phyloP scores from a whole-genome alignment of 2,329 filamentous ascomycete genomes.

The Ustilaginoidea virens region DNA sequence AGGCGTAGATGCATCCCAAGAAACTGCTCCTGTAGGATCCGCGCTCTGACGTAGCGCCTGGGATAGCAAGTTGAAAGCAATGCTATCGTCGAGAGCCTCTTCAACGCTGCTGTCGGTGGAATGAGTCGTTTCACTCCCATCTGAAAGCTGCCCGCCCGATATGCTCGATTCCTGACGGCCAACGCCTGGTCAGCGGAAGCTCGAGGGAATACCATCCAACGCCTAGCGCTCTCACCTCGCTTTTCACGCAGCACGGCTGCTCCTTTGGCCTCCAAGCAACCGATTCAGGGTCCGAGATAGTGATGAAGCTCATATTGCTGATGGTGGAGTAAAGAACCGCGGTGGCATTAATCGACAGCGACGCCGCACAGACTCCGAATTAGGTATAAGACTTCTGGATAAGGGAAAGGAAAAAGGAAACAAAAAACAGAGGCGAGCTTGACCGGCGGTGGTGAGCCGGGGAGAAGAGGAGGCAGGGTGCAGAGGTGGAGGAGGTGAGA shows the following conservation, averaged over 20 bases:
- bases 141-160: not conserved
- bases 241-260: not conserved
- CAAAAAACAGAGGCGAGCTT: no score
- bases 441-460: no score
- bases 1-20: conserved; percentile 5
- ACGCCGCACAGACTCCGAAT: no score
- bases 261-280: conserved; percentile 2
- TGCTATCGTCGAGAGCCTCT: conserved; percentile 1
- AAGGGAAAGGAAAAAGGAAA: no score
- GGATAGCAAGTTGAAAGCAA: conserved; percentile 2
- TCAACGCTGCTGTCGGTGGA: conserved; percentile 3
- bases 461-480: no score
- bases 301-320: conserved; percentile 1
- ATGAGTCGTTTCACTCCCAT: conserved; percentile 1
- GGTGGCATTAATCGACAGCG: no score
- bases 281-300: conserved; percentile 2
- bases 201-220: not conserved
- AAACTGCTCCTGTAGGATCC: conserved; percentile 2
- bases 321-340: not conserved
- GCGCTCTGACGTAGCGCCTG: conserved; percentile 3
- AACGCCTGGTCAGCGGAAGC: not conserved
- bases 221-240: conserved; percentile 3
- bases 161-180: conserved; percentile 1
- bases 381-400: no score
- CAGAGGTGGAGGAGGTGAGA: no score